Evolutionary conservation across 2,329 filamentous ascomycete species (phyloP).

Genomic region (Clarireedia homoeocarpa): DNA sequence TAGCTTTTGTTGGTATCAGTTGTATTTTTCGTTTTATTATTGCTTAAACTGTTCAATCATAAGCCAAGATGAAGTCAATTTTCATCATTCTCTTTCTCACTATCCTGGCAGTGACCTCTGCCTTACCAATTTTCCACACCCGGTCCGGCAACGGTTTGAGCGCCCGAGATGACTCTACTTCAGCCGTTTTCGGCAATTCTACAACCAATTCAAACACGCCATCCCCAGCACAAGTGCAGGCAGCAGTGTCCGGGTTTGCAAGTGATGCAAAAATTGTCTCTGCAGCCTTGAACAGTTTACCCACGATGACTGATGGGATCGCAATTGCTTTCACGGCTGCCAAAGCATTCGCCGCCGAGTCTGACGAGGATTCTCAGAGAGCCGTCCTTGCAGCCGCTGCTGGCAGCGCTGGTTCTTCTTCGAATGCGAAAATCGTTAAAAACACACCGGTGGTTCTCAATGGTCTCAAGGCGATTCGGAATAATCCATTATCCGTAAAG

Average conservation of each 20-base stretch:
- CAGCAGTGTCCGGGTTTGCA: conserved; percentile 18
- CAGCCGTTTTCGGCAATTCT: neutral
- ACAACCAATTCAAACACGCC: neutral
- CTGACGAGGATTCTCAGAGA: conserved; percentile 21
- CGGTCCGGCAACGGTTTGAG: neutral
- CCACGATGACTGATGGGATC: conserved; percentile 8
- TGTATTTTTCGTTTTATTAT: neutral
- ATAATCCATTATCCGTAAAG: neutral
- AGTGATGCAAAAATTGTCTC: conserved; percentile 24
- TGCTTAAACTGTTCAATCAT: neutral
- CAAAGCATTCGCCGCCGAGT: conserved; percentile 21
- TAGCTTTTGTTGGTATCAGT: neutral
- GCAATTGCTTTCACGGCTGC: conserved; percentile 17
- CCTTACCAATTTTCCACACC: neutral
- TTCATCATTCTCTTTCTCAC: neutral
- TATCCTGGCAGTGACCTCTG: conserved; percentile 1
- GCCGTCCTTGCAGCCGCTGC: conserved; percentile 18
- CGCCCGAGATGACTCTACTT: neutral
- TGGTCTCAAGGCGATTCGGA: conserved; percentile 18
- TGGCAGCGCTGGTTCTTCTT: conserved; percentile 14
- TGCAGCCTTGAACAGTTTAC: conserved; percentile 17
- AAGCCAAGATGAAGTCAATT: too few species aligned
- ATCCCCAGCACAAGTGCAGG: conserved; percentile 11
- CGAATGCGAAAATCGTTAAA: conserved; percentile 23
- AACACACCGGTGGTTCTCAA: conserved; percentile 20